Percentiles rank a stretch among this genome's conserved stretches.
Evolutionary conservation across 352 stramenopile species (phyloP).

Genomic region (Peronospora farinosa): DNA sequence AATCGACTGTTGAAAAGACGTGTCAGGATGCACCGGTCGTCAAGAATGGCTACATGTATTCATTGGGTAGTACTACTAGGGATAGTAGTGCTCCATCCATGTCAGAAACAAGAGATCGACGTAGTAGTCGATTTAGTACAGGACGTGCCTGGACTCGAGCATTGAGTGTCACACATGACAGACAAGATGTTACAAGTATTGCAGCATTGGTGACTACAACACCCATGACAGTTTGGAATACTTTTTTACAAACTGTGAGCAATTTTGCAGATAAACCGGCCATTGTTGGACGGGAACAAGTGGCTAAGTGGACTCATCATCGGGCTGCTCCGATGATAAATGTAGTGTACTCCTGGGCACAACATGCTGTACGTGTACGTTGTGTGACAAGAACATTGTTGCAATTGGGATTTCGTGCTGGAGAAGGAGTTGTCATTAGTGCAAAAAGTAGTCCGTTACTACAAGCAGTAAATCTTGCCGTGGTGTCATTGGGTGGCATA

Average conservation of each 20-base stretch:
- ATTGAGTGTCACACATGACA: constrained; percentile 22
- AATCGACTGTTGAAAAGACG: constrained; percentile 14
- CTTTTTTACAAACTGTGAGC: constrained; percentile 29
- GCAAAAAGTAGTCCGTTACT: constrained; percentile 38
- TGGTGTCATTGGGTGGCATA: constrained; percentile 45
- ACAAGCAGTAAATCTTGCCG: constrained; percentile 57
- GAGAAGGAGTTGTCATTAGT: constrained; percentile 57
- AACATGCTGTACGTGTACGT: constrained; percentile 26
- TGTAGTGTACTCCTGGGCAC: constrained; percentile 23
- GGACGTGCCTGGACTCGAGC: constrained; percentile 23
- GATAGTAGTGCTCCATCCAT: constrained; percentile 7
- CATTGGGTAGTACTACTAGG: constrained; percentile 18
- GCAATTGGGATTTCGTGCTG: constrained; percentile 44
- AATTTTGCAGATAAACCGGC: constrained; percentile 19
- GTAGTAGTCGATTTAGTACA: constrained; percentile 11
- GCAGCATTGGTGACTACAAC: constrained; percentile 18
- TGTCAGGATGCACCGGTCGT: constrained; percentile 2
- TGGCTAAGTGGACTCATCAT: background rate
- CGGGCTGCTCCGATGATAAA: constrained; percentile 1
- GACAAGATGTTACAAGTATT: constrained; percentile 13
- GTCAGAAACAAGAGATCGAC: constrained; percentile 3
- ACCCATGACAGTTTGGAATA: constrained; percentile 20
- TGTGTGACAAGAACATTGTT: constrained; percentile 42
- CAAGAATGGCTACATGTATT: constrained; percentile 40
- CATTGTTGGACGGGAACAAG: constrained; percentile 19